Base-by-base conservation (phyloP, 495 filamentous ascomycete genomes). In the Aspergillus wentii region DNA sequence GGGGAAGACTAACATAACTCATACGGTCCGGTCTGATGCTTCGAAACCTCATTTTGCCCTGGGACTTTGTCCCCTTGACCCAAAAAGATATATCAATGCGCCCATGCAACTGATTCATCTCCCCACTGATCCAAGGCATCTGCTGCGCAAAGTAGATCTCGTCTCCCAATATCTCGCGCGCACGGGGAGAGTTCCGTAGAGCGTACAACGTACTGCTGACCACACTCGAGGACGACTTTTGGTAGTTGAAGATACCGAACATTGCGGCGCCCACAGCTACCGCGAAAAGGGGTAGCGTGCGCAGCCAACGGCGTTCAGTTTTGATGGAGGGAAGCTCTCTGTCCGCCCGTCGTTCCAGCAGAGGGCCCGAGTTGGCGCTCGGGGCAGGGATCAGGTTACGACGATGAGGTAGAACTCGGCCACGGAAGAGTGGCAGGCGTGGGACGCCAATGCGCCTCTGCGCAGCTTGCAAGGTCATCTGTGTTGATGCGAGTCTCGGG, bases 161-260 rank as follows among this genome's bases (percentile, higher is more conserved):
- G 55, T 95, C 87, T 17, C 92, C 92, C 4, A 98, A 68, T 17
- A 79, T 63, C 40, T 80, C 79, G 35, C 88, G 78, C 23, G 88
- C 92, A 36, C 69, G 62, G 5, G 74, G 64, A 31, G 83, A 85
- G 9, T 85, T 94, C 37, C 92, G 86, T 29, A 98, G 75, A 1
- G 91, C 83, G 69, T 96, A 98, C 2, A 98, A 74, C 5, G 86
- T 91, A 30, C 83, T 85, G 41, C 74, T 79, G 3, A 95, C 87
- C 9, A 96, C 79, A 36, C 83, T 83, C 13, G 78, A 85, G 2
- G 84, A 86, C 2, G 79, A 75, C 56, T 95, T 95, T 53, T 98
- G 91, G 74, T 98, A 97, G 71, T 98, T 98, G 82, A 98, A 97
- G 59, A 95, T 92, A 29, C 79, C 86, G 25, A 92, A 66, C 43